Percentiles rank a stretch among this genome's conserved stretches.
Evolutionary conservation across 768 basidiomycete species (phyloP).

Genomic region (Boletus bicolor): DNA sequence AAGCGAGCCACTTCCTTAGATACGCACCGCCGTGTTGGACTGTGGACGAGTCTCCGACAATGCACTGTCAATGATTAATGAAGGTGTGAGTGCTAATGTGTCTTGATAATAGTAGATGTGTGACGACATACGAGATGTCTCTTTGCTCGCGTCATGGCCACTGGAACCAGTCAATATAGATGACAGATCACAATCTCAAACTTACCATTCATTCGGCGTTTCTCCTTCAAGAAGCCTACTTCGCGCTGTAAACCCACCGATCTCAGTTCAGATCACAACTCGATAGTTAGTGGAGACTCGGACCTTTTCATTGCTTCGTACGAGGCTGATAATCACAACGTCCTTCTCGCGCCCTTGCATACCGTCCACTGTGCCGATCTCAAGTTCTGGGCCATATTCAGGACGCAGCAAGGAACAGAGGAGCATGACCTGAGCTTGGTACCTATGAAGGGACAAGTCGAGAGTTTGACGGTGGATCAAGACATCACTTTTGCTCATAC

Average conservation of each 20-base stretch:
- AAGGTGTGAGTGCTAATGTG: background rate
- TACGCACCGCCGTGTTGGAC: slow-evolving; percentile 81
- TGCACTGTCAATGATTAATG: slow-evolving; percentile 49
- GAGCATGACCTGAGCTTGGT: slow-evolving; percentile 91
- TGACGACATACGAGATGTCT: slow-evolving; percentile 71
- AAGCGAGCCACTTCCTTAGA: slow-evolving; percentile 85
- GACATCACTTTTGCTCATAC: slow-evolving; percentile 17
- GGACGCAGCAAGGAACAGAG: slow-evolving; percentile 75
- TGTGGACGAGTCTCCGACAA: slow-evolving; percentile 93
- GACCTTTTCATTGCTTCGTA: slow-evolving; percentile 86
- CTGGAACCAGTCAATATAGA: slow-evolving; percentile 32
- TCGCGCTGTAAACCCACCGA: slow-evolving; percentile 54
- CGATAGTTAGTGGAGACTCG: background rate
- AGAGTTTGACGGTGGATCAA: background rate
- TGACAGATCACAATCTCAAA: background rate
- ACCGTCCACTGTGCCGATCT: slow-evolving; percentile 94
- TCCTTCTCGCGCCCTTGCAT: slow-evolving; percentile 98
- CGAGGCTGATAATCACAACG: slow-evolving; percentile 87
- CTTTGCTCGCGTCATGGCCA: slow-evolving; percentile 90
- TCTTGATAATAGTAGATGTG: background rate
- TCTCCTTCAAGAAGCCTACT: slow-evolving; percentile 93
- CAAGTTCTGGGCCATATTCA: slow-evolving; percentile 62
- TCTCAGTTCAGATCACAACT: background rate
- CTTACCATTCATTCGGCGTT: slow-evolving; percentile 83
- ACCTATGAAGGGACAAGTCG: slow-evolving; percentile 36